A percentile compares a stretch with the other conserved stretches of the same genome.
Evolutionary conservation across 345 rosid genomes (phyloP).

Genomic region (Salix caprea): DNA sequence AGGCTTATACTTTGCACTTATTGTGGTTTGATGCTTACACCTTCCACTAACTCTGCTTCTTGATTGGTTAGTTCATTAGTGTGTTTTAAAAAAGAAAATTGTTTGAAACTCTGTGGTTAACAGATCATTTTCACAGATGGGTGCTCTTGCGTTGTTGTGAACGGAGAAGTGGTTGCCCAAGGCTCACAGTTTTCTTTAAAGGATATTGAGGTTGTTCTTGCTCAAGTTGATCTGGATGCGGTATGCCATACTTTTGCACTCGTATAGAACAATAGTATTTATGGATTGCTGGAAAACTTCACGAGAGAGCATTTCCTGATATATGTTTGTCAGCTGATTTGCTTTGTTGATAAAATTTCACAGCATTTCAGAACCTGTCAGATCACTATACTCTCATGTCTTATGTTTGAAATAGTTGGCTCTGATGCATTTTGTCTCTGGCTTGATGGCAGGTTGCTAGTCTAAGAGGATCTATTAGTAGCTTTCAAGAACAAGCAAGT

Average conservation of each 20-base stretch:
- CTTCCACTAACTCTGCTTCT: neutral
- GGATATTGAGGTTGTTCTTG: conserved; percentile 86
- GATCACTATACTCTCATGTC: neutral
- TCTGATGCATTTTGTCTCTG: neutral
- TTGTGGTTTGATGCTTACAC: neutral
- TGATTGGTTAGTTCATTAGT: neutral
- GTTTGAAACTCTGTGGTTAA: neutral
- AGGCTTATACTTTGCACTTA: neutral
- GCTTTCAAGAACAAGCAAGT: conserved; percentile 90
- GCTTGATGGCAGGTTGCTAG: conserved; percentile 73
- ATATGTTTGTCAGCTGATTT: neutral
- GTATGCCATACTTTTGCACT: conserved; percentile 34
- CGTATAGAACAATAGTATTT: neutral
- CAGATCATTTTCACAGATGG: conserved; percentile 52
- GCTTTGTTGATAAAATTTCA: neutral
- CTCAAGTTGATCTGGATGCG: conserved; percentile 90
- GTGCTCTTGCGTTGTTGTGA: conserved; percentile 73
- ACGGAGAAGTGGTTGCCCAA: conserved; percentile 80
- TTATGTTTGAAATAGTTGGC: neutral
- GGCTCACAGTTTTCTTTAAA: conserved; percentile 90
- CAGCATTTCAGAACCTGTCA: neutral
- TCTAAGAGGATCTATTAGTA: conserved; percentile 78
- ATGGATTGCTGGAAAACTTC: neutral
- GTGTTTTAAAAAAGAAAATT: neutral
- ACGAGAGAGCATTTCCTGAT: neutral